Evolutionary conservation across 2,329 filamentous ascomycete species (phyloP).

Genomic region (Neodidymelliopsis sp.): DNA sequence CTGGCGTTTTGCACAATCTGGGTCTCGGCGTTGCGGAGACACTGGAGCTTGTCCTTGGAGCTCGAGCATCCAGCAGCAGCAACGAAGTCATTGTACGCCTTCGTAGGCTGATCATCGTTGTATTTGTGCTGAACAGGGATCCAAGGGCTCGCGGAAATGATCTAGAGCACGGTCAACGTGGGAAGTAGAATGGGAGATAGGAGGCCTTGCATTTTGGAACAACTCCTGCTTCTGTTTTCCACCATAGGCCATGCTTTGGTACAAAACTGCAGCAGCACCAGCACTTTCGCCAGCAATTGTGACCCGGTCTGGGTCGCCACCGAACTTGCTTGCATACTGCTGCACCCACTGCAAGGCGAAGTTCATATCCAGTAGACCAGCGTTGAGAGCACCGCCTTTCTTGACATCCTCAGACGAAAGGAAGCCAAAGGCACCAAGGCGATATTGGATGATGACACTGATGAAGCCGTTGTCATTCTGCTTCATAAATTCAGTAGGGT

Average conservation of each 20-base stretch:
- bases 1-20: slow-evolving; percentile 39
- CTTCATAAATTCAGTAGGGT: slow-evolving; percentile 42
- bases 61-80: slow-evolving; percentile 37
- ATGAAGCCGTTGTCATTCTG: slow-evolving; percentile 59
- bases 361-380: slow-evolving; percentile 69
- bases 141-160: slow-evolving; percentile 45
- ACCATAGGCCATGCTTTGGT: slow-evolving; percentile 52
- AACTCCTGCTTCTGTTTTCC: slow-evolving; percentile 41
- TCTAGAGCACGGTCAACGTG: slow-evolving; percentile 23
- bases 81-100: slow-evolving; percentile 39
- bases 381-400: slow-evolving; percentile 66
- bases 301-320: slow-evolving; percentile 66
- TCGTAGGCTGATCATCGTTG: slow-evolving; percentile 41
- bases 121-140: slow-evolving; percentile 42
- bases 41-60: slow-evolving; percentile 35
- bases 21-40: slow-evolving; percentile 36
- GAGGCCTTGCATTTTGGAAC: slow-evolving; percentile 40
- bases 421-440: slow-evolving; percentile 69
- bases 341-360: slow-evolving; percentile 68
- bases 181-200: slow-evolving; percentile 27
- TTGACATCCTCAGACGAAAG: slow-evolving; percentile 65
- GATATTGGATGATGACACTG: slow-evolving; percentile 69
- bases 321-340: slow-evolving; percentile 59
- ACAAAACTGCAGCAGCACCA: slow-evolving; percentile 64
- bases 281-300: slow-evolving; percentile 69